Conservation (phyloP, 257 asterid genomes). For the Thymus mandschuricus region DNA sequence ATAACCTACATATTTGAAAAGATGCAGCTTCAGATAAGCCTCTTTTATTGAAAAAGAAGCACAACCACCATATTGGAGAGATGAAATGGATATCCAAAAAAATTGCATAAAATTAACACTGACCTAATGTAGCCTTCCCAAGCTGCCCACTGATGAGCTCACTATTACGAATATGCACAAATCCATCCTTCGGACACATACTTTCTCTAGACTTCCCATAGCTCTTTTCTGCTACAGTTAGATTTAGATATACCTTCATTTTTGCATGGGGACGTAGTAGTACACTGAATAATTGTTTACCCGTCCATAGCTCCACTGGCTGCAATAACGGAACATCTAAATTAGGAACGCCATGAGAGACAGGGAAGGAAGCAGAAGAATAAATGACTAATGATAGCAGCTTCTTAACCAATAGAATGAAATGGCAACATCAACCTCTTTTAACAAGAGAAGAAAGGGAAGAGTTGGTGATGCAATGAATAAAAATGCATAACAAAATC, state of each 20-base stretch:
- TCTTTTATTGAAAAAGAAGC: conserved; percentile 1
- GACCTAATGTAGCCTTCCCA: conserved; percentile 97
- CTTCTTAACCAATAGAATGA: conserved; percentile 12
- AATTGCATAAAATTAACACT: conserved; percentile 36
- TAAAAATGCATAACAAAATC: conserved; percentile 11
- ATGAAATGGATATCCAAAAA: background rate
- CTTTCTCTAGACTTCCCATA: conserved; percentile 60
- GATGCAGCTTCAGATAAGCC: conserved; percentile 6
- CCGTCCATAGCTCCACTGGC: conserved; percentile 99
- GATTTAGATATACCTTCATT: conserved; percentile 80
- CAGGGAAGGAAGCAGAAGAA: conserved; percentile 15
- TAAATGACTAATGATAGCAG: conserved; percentile 8
- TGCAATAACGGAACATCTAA: conserved; percentile 40
- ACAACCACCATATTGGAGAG: background rate
- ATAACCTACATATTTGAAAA: background rate
- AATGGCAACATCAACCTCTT: conserved; percentile 25
- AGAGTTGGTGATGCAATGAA: background rate
- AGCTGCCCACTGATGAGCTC: conserved; percentile 95
- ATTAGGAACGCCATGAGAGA: conserved; percentile 16
- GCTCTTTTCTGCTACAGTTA: conserved; percentile 77
- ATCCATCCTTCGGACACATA: conserved; percentile 90
- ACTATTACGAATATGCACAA: conserved; percentile 88
- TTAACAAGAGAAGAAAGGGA: conserved; percentile 14
- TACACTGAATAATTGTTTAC: conserved; percentile 82
- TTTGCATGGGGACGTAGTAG: conserved; percentile 79